Conservation (phyloP, 441 rosid genomes). For the Syzygium syzygioides region DNA sequence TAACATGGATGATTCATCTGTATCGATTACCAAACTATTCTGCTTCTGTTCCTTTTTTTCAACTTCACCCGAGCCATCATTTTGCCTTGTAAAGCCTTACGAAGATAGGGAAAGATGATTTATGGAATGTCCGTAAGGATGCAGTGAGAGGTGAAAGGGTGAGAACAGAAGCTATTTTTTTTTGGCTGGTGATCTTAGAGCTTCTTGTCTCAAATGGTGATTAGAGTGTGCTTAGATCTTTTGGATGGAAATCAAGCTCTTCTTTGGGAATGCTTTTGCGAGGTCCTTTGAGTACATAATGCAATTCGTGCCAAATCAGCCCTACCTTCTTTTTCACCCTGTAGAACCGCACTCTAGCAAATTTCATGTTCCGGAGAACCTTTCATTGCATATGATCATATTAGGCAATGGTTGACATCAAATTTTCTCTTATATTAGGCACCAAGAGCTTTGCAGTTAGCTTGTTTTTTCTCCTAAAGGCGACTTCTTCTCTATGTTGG, state of each 20-base stretch:
- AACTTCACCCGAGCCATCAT: background rate
- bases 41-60: background rate
- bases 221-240: background rate
- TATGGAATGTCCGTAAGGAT: background rate
- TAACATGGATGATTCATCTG: background rate
- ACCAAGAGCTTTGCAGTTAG: background rate
- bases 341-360: background rate
- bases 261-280: background rate
- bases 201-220: background rate
- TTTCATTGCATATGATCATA: background rate
- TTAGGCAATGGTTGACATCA: background rate
- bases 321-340: background rate
- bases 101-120: background rate
- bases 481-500: background rate
- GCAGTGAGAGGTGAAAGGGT: background rate
- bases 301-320: background rate
- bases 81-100: background rate
- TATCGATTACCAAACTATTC: background rate
- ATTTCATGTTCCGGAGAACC: background rate
- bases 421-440: background rate
- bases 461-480: background rate
- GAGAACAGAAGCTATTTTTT: background rate
- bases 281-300: background rate
- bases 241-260: background rate
- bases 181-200: background rate